These are phyloP conservation scores for Solanum paucissectum DNA, from an alignment of 257 asterid genomes.

Conservation along the genomic window DNA sequence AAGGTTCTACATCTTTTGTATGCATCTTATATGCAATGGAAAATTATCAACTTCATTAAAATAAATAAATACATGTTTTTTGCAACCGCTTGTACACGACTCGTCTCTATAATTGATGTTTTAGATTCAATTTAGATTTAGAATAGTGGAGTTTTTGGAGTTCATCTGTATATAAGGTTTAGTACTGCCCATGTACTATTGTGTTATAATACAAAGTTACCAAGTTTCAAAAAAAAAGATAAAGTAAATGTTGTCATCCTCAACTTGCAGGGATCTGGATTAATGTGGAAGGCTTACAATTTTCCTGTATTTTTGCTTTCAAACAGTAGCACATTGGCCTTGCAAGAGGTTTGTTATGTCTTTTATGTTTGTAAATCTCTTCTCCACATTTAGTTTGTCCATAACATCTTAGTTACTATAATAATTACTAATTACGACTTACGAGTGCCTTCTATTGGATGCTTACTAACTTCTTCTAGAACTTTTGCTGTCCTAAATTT, in stretches of 20 bases:
- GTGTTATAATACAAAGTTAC: too few relatives aligned
- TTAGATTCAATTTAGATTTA: too few relatives aligned
- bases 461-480: neutral
- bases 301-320: slow-evolving; percentile 92
- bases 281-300: slow-evolving; percentile 89
- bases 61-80: neutral
- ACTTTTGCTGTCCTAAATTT: neutral
- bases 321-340: slow-evolving; percentile 41
- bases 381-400: neutral
- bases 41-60: neutral
- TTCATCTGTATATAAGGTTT: too few relatives aligned
- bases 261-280: slow-evolving; percentile 86
- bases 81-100: neutral
- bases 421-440: neutral
- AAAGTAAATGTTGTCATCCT: neutral
- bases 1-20: neutral
- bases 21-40: neutral
- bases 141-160: too few relatives aligned
- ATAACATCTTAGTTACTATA: neutral
- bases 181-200: too few relatives aligned
- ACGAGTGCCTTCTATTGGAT: neutral
- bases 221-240: too few relatives aligned
- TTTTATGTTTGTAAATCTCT: neutral
- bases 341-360: slow-evolving; percentile 53
- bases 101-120: too few relatives aligned